Evolutionary conservation across 2,329 filamentous ascomycete species (phyloP), one percentile per base, ranked within the genome.

Genomic region (Xylariaceae sp.): DNA sequence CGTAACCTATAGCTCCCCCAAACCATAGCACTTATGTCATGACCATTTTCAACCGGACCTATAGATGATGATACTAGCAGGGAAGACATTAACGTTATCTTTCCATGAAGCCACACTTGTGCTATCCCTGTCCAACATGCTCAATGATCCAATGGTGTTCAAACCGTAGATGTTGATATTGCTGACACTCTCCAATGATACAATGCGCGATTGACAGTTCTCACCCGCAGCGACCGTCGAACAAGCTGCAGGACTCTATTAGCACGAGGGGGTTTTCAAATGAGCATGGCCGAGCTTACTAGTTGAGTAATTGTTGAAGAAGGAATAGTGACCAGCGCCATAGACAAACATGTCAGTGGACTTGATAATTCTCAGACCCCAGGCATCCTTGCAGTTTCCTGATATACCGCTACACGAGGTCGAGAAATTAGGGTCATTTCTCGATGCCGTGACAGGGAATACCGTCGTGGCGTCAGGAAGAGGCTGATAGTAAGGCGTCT

Each of bases 401-500:
- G 55, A 52, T 11, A 56, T 58, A 31, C 42, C 33, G 14, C 48
- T 48, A 12, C 30, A 40, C 12, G 33, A 36, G 15, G 44, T 51
- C 0, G 45, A 45, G 14, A 51, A 51, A 31, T 45, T 36, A 10
- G 56, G 54, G 42, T 59, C 58, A n/a, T 58, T 53, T 9, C 63
- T 56, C 52, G 77, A 79, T 44, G 69, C 62, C 0, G 57, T 68
- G 0, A 68, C 58, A 0, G 71, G 62, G 67, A 86, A 87, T 1
- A 82, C 85, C 7, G 70, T 69, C 0, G 75, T 73, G 0, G 84
- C 80, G 41, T 69, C 70, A 0, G 85, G 85, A 61, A 78, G 81
- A 19, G 83, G 81, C 65, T 89, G 85, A 67, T 80, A 87, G 68
- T 89, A 89, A 1, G 85, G 80, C 5, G 85, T 83, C 66, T 89